phyloP scores from a whole-genome alignment of 1,284 basidiomycete species.

The Peniophora sp. region DNA sequence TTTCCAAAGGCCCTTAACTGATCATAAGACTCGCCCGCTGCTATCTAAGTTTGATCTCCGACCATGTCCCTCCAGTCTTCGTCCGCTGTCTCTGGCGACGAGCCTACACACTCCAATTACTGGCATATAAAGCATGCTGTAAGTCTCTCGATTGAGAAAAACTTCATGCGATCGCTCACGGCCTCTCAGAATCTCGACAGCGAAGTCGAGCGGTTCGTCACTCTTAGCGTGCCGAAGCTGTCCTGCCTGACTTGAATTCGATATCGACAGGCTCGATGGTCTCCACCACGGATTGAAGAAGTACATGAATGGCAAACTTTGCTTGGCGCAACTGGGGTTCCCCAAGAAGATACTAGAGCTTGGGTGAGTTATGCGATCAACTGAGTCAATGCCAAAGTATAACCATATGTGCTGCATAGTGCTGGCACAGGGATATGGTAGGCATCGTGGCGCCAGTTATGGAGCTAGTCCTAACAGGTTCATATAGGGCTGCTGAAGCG shows the following conservation, averaged over 20 bases:
- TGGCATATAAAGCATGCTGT: not conserved
- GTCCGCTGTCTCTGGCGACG: not conserved
- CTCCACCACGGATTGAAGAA: constrained; percentile 7
- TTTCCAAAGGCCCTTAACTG: too few relatives aligned
- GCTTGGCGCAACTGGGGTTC: constrained; percentile 6
- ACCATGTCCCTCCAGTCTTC: too few relatives aligned
- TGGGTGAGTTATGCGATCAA: constrained; percentile 2
- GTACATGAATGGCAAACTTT: constrained; percentile 7
- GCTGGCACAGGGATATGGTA: constrained; percentile 8
- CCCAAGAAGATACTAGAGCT: constrained; percentile 10
- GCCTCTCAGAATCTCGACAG: not conserved
- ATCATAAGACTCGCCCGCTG: too few relatives aligned
- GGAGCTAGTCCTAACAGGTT: not conserved
- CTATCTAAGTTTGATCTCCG: too few relatives aligned
- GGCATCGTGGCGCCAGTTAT: not conserved
- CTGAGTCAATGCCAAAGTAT: not conserved
- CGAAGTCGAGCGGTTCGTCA: not conserved
- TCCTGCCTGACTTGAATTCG: not conserved
- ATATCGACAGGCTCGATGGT: constrained; percentile 7
- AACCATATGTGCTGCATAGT: not conserved
- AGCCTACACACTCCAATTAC: not conserved
- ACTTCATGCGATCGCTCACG: not conserved
- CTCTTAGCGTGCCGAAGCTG: not conserved
- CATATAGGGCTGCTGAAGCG: constrained; percentile 15
- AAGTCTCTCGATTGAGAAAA: not conserved